Evolutionary conservation across 1,284 basidiomycete species (phyloP).

Genomic region (Entoloma clypeatum): DNA sequence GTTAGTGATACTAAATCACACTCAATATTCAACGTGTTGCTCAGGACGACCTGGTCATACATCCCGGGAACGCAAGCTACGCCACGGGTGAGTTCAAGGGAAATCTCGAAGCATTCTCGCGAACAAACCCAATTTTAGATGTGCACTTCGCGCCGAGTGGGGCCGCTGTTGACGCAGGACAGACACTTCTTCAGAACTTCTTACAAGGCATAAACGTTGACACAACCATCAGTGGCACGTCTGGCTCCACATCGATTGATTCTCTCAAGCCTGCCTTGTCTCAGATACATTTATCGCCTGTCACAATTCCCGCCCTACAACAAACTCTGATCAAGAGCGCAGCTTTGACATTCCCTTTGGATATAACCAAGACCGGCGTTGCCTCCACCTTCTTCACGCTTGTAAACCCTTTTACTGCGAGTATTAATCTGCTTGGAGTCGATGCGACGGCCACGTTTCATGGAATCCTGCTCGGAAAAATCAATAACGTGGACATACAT

Average conservation of each 20-base stretch:
- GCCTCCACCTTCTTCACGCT: conserved; percentile 56
- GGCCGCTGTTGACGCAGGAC: conserved; percentile 50
- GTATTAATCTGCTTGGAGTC: conserved; percentile 64
- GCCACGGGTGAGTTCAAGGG: conserved; percentile 47
- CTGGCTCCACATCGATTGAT: conserved; percentile 56
- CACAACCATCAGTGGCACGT: conserved; percentile 58
- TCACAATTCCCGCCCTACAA: conserved; percentile 65
- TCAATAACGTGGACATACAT: conserved; percentile 52
- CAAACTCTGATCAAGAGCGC: conserved; percentile 60
- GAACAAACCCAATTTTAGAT: no score
- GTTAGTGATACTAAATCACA: conserved; percentile 2
- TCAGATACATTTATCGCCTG: conserved; percentile 56
- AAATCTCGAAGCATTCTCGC: no score
- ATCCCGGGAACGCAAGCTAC: conserved; percentile 52
- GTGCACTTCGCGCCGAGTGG: conserved; percentile 67
- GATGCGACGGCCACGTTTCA: conserved; percentile 54
- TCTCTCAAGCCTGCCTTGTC: conserved; percentile 67
- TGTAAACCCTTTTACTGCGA: conserved; percentile 74
- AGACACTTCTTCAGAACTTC: conserved; percentile 64
- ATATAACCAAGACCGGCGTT: conserved; percentile 57
- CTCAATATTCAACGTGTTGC: conserved; percentile 17
- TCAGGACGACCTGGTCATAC: conserved; percentile 50
- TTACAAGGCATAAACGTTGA: conserved; percentile 61
- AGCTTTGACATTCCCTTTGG: conserved; percentile 51
- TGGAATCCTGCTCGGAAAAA: conserved; percentile 50